Conservation (phyloP, 1,284 basidiomycete genomes). For the Microstroma glucosiphilum region DNA sequence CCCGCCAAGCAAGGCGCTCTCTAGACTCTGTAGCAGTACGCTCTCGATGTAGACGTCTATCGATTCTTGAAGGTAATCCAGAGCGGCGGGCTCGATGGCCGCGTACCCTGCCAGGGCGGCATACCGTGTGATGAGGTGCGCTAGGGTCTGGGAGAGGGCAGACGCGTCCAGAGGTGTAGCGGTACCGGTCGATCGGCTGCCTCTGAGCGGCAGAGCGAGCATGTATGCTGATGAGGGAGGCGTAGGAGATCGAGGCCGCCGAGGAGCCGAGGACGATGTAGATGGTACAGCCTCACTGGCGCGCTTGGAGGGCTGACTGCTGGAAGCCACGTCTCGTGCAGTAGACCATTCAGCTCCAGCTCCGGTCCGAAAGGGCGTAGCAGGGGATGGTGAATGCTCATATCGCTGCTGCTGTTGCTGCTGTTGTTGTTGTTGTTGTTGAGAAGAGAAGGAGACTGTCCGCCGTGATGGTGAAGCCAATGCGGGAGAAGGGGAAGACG, state of each 20-base stretch:
- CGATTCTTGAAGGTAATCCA: background rate
- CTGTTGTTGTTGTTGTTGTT: background rate
- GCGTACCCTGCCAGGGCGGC: constrained; percentile 2
- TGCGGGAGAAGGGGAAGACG: background rate
- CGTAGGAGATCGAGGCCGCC: background rate
- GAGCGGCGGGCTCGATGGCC: background rate
- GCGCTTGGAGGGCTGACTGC: background rate
- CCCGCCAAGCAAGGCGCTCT: background rate
- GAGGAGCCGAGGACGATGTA: background rate
- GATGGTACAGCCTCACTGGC: background rate
- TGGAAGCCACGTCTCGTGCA: background rate
- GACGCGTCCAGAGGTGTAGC: background rate
- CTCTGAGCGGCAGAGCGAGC: background rate
- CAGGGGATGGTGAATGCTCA: background rate
- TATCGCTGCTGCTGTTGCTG: background rate
- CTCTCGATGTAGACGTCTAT: background rate
- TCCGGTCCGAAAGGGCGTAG: background rate
- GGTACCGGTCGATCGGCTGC: background rate
- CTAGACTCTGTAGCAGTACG: background rate
- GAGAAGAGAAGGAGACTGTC: background rate
- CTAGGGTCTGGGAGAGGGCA: background rate
- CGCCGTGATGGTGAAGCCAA: background rate
- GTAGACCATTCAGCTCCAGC: background rate
- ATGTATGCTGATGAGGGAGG: background rate
- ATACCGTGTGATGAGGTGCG: background rate